Percentiles rank a stretch among this genome's conserved stretches.
Conservation (phyloP, 1,284 basidiomycete species). For the Paramarasmius palmivorus region DNA sequence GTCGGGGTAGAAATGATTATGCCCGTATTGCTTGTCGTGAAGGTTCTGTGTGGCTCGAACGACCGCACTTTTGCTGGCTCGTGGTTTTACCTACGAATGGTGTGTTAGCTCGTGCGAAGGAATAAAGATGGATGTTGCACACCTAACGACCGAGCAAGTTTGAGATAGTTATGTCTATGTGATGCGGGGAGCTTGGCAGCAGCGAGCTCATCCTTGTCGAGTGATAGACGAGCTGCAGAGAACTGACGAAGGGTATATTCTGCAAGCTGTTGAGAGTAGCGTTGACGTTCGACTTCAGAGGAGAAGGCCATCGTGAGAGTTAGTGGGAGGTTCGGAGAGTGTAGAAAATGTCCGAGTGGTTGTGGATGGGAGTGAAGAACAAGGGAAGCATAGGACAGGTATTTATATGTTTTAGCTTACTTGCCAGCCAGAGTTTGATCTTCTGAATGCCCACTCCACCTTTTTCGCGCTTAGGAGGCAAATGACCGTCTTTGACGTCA, state of each 20-base stretch:
- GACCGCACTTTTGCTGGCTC: too few species aligned
- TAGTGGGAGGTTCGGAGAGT: too few species aligned
- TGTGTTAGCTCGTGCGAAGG: not conserved
- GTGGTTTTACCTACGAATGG: not conserved
- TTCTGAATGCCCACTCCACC: not conserved
- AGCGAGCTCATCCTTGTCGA: constrained; percentile 33
- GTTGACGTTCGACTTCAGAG: constrained; percentile 26
- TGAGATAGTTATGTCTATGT: constrained; percentile 20
- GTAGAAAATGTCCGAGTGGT: too few species aligned
- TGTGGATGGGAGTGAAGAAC: not conserved
- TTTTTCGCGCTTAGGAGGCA: not conserved
- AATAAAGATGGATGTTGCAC: too few species aligned
- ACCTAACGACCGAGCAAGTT: not conserved
- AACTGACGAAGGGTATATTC: constrained; percentile 50
- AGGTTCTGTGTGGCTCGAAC: too few species aligned
- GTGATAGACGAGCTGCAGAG: constrained; percentile 31
- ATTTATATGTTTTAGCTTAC: not conserved
- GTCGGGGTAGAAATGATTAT: too few species aligned
- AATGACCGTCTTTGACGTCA: not conserved
- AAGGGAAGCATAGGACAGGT: not conserved
- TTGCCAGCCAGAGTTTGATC: too few species aligned
- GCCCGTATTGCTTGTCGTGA: too few species aligned
- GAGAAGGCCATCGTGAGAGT: constrained; percentile 24
- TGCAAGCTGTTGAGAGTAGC: constrained; percentile 47
- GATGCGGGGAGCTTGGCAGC: constrained; percentile 35